Conservation (phyloP, 768 basidiomycete genomes). For the Aureoboletus auriporus region DNA sequence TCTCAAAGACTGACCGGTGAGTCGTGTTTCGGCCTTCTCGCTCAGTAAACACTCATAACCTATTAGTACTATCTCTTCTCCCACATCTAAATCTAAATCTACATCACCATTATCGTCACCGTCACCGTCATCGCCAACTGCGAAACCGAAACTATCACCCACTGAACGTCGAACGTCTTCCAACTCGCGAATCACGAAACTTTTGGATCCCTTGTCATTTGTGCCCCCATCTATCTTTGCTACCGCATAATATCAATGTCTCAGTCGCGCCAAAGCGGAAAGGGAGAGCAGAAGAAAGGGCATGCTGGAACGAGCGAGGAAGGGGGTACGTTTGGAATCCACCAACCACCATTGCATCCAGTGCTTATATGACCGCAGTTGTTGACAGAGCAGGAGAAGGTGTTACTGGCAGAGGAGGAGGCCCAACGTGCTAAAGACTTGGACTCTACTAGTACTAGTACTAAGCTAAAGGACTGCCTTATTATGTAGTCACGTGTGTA, state of each 20-base stretch:
- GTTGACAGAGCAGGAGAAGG: constrained; percentile 62
- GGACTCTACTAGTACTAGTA: constrained; percentile 21
- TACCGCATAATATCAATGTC: constrained; percentile 46
- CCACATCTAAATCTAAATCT: constrained; percentile 21
- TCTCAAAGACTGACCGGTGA: constrained; percentile 76
- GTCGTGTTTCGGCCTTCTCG: constrained; percentile 28
- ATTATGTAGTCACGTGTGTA: constrained; percentile 43
- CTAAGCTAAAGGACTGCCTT: constrained; percentile 41
- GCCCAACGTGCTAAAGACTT: constrained; percentile 34
- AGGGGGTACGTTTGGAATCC: constrained; percentile 51
- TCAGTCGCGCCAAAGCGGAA: constrained; percentile 72
- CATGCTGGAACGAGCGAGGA: constrained; percentile 69
- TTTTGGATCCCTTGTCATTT: constrained; percentile 43
- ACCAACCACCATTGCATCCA: neutral
- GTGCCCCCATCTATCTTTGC: constrained; percentile 67
- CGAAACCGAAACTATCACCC: constrained; percentile 16
- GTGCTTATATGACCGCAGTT: constrained; percentile 34
- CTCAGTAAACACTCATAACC: constrained; percentile 64
- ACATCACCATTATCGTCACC: neutral
- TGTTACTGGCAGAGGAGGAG: constrained; percentile 51
- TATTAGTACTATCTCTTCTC: constrained; percentile 39
- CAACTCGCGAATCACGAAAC: constrained; percentile 34
- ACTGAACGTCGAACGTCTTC: constrained; percentile 24
- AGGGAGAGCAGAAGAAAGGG: constrained; percentile 65
- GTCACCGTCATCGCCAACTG: constrained; percentile 3